Evolutionary conservation across 2,329 filamentous ascomycete species (phyloP).

Genomic region (Cercospora beticola): DNA sequence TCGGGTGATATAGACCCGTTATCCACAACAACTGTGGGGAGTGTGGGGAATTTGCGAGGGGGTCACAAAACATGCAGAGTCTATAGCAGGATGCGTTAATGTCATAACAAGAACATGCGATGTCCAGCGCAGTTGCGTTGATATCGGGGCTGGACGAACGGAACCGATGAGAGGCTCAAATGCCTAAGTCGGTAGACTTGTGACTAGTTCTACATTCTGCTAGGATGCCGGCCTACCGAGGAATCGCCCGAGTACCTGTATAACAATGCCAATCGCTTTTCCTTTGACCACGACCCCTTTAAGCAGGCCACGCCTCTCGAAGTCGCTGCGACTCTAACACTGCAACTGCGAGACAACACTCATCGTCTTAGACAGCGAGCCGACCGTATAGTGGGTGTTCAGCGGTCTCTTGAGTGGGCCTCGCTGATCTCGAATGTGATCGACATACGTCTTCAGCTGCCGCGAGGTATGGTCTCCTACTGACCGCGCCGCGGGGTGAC

Average conservation of each 20-base stretch:
- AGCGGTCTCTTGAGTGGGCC: background rate
- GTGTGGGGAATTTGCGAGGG: background rate
- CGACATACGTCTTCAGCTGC: conserved; percentile 18
- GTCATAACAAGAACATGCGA: background rate
- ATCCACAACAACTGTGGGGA: background rate
- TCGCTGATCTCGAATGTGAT: conserved; percentile 17
- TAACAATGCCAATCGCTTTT: background rate
- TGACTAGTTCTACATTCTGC: background rate
- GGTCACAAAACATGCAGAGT: background rate
- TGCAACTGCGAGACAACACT: background rate
- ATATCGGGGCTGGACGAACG: background rate
- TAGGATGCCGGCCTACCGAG: background rate
- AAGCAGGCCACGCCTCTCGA: background rate
- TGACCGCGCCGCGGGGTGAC: background rate
- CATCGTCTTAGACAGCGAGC: background rate
- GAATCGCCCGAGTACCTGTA: background rate
- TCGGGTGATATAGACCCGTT: background rate
- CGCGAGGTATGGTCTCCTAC: background rate
- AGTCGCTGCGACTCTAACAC: background rate
- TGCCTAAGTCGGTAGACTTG: background rate
- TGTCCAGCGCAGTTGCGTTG: background rate
- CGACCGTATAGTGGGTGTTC: background rate
- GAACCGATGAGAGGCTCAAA: background rate
- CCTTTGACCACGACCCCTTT: background rate
- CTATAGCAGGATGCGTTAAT: background rate